A percentile compares a stretch with the other conserved stretches of the same genome.
Conservation (phyloP, 441 rosid species). For the Pelargonium cotyledonis region DNA sequence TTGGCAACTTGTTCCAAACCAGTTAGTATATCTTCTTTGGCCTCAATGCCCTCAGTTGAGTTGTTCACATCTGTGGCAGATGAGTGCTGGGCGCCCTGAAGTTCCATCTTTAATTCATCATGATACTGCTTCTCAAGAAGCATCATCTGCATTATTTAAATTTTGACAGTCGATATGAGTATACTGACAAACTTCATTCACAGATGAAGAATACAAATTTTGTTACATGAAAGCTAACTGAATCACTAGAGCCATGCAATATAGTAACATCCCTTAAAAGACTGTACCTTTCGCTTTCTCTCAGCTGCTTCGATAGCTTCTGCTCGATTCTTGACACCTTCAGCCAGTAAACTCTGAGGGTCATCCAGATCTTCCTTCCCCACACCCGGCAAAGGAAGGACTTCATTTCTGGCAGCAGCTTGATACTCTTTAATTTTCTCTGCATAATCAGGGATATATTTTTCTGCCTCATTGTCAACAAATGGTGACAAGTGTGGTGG, state of each 20-base stretch:
- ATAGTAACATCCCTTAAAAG: neutral
- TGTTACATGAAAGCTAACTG: neutral
- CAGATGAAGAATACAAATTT: neutral
- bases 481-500: constrained; percentile 90
- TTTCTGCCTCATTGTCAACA: constrained; percentile 81
- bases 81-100: constrained; percentile 29
- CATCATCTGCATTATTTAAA: constrained; percentile 47
- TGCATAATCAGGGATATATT: constrained; percentile 85
- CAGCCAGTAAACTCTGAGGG: constrained; percentile 65
- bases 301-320: constrained; percentile 76
- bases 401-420: constrained; percentile 69
- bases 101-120: constrained; percentile 65
- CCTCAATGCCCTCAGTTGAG: constrained; percentile 22
- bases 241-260: neutral
- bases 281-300: constrained; percentile 49
- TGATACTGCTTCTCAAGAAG: constrained; percentile 71
- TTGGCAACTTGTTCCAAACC: constrained; percentile 36
- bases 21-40: constrained; percentile 32
- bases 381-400: constrained; percentile 77
- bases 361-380: constrained; percentile 64
- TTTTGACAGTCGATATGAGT: neutral
- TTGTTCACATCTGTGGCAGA: constrained; percentile 21
- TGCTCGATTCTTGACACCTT: constrained; percentile 60
- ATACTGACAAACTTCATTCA: neutral
- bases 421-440: constrained; percentile 63